Percentiles rank a stretch among this genome's conserved stretches.
Evolutionary conservation across 2,329 filamentous ascomycete species (phyloP).

Genomic region (Neonectria coccinea): DNA sequence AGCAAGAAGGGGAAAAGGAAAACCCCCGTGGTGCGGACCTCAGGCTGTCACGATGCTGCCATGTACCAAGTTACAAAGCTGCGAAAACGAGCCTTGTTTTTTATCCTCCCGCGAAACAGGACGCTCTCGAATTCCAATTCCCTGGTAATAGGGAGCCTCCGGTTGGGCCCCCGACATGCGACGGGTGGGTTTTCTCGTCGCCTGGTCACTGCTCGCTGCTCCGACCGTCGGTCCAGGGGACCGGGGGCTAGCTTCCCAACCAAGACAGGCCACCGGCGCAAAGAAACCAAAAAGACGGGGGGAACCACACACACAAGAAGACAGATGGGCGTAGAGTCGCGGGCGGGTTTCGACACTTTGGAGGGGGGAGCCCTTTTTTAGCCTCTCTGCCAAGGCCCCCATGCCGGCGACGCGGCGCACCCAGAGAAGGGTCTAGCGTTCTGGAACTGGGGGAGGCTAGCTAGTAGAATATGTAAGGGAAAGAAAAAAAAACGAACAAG

Average conservation of each 20-base stretch:
- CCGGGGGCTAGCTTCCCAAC: constrained; percentile 8
- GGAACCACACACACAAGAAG: constrained; percentile 3
- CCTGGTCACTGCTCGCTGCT: constrained; percentile 12
- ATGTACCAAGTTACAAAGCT: not conserved
- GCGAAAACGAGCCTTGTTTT: not conserved
- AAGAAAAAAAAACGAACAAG: not conserved
- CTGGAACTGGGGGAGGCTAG: not conserved
- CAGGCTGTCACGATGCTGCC: not conserved
- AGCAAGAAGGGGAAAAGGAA: not conserved
- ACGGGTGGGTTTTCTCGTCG: constrained; percentile 15
- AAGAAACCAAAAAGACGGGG: not conserved
- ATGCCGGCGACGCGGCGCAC: constrained; percentile 17
- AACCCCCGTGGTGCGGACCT: constrained; percentile 1
- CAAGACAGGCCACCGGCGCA: constrained; percentile 9
- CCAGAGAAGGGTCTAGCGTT: not conserved
- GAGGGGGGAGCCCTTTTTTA: constrained; percentile 20
- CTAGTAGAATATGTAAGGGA: not conserved
- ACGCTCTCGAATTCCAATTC: constrained; percentile 29
- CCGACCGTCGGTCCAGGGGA: constrained; percentile 24
- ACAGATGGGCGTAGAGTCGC: constrained; percentile 25
- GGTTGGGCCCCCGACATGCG: constrained; percentile 37
- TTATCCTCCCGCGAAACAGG: not conserved
- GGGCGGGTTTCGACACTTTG: constrained; percentile 16
- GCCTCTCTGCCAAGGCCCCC: constrained; percentile 33
- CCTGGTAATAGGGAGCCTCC: constrained; percentile 41